Percentiles rank a stretch among this genome's conserved stretches.
These are phyloP conservation scores for Ceriops tagal DNA, from an alignment of 345 rosid species.

Conservation along the genomic window DNA sequence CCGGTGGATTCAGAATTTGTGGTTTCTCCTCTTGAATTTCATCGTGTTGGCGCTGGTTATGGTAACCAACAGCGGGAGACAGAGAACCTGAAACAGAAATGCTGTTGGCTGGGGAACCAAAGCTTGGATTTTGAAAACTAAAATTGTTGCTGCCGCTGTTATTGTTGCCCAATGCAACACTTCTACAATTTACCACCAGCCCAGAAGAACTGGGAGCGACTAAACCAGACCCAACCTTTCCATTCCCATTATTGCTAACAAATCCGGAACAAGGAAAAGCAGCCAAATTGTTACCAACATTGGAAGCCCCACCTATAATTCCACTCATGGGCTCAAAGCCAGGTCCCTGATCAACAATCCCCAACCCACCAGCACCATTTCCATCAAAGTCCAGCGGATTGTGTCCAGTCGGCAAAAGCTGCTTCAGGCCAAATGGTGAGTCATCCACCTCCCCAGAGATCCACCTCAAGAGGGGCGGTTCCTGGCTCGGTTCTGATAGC, in stretches of 20 bases:
- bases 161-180: slow-evolving; percentile 20
- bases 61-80: slow-evolving; percentile 28
- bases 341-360: slow-evolving; percentile 36
- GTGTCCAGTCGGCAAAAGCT: slow-evolving; percentile 34
- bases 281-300: slow-evolving; percentile 28
- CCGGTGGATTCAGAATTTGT: slow-evolving; percentile 29
- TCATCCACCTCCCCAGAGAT: slow-evolving; percentile 51
- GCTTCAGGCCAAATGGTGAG: slow-evolving; percentile 34
- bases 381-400: slow-evolving; percentile 36
- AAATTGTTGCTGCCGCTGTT: slow-evolving; percentile 12
- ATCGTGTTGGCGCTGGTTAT: slow-evolving; percentile 25
- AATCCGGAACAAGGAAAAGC: slow-evolving; percentile 19
- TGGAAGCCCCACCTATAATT: slow-evolving; percentile 16
- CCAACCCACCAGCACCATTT: slow-evolving; percentile 32
- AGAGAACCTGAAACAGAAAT: slow-evolving; percentile 22
- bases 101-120: slow-evolving; percentile 20
- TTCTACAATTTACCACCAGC: slow-evolving; percentile 22
- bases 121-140: slow-evolving; percentile 25
- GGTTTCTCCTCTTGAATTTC: slow-evolving; percentile 40
- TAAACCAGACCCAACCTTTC: slow-evolving; percentile 24
- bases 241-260: slow-evolving; percentile 26
- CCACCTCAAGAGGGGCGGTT: slow-evolving; percentile 44
- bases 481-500: slow-evolving; percentile 45
- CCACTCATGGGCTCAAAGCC: slow-evolving; percentile 31
- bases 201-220: slow-evolving; percentile 26